Evolutionary conservation across 345 rosid genomes (phyloP), one percentile per base, ranked within the genome.

Genomic region (Lepidium africanum): DNA sequence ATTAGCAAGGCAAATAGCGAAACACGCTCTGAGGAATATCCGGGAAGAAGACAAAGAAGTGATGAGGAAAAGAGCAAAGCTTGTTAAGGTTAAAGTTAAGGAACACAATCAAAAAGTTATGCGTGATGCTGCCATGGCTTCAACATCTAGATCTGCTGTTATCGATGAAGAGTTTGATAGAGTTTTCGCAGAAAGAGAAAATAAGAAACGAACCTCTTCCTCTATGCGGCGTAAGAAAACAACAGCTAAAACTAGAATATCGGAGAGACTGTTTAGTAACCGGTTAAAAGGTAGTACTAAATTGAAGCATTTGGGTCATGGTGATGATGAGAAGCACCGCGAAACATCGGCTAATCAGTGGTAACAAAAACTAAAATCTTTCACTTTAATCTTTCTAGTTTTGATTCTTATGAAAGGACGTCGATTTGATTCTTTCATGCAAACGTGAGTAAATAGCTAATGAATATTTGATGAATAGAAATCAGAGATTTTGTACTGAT

Each of bases 261-360:
- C 82, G 10, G 78, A 76, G 77, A 81, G 80, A 74, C 81, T 91
- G 60, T 61, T 75, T 50, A 86, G 81, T 74, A 68, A 84, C 41
- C 79, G 80, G 23, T 74, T 79, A 21, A 80, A 78, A 19, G 87
- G 84, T 81, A 75, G 84, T 81, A 75, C 83, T 63, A 75, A 81
- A 36, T 45, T 42, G 5, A 76, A 81, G 42, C 91, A 2, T 80
- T 76, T 86, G 51, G 77, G 81, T 40, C 63, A 59, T 12, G 88
- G 81, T 3, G 87, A 81, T 49, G 92, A 91, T 67, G 78, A 83
- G 65, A 78, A 72, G 52, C 81, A 77, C 50, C 75, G 92, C 74
- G 97, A 87, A 52, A 83, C 94, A 59, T 79, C 85, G 32, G 91
- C 96, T 69, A 93, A 93, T 76, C 91, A 93, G 59, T 90, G 97